Base-by-base conservation (phyloP, 2,329 filamentous ascomycete genomes). In the Diplodia intermedia region DNA sequence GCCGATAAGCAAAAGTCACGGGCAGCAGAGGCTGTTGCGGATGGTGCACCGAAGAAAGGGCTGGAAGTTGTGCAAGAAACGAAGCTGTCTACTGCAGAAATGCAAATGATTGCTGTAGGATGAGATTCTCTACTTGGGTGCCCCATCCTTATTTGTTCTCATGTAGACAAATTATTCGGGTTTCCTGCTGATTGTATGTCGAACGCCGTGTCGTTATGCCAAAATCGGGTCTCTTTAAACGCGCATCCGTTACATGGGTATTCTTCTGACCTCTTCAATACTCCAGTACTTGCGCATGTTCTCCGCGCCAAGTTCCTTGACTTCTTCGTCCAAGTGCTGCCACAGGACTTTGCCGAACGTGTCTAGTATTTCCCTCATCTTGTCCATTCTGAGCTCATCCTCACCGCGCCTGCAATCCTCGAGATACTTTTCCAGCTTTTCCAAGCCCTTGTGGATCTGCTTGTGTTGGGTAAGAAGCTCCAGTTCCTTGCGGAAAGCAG, bases 201-300 rank as follows among this genome's bases (percentile, higher is more conserved):
- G n/a, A 18, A 38, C 12, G n/a, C 33, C n/a, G 31, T 40, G 20
- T 18, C 8, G 18, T 47, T 20, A 47, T 47, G 18, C 43, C n/a
- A n/a, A 55, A 20, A 5, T 36, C 29, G 18, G 11, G 53, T 11
- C 33, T 18, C 29, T 9, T 36, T 15, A 14, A 18, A 31, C 12
- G 3, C 23, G 18, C 4, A 15, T 8, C n/a, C 18, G 11, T 20
- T 72, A 93, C 82, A 93, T 92, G 0, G 87, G 88, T 81, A 95
- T 84, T 63, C 81, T 79, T 77, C 79, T 82, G 78, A 97, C 89
- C 83, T 97, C 93, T 56, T 91, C 88, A 69, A 88, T 72, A 0
- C 84, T 90, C 91, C 92, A 97, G 78, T 91, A 93, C 78, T 84
- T 88, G 72, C 92, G 85, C 93, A 97, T 97, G 77, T 94, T 96